A percentile compares a stretch with the other conserved stretches of the same genome.
phyloP scores from a whole-genome alignment of 2,329 filamentous ascomycete species.

The Phaeomoniella chlamydospora region DNA sequence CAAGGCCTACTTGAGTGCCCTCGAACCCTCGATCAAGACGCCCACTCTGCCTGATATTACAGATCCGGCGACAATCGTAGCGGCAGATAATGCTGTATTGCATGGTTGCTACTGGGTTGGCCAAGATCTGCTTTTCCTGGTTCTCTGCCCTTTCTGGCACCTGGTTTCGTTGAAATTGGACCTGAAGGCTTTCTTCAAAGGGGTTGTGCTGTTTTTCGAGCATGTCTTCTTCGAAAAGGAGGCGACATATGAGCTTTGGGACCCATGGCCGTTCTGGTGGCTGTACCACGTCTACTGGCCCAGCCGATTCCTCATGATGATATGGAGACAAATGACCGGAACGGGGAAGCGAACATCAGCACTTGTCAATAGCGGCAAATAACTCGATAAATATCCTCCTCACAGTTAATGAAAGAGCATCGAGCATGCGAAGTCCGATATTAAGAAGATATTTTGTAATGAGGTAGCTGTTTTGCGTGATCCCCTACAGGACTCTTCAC shows the following conservation, averaged over 20 bases:
- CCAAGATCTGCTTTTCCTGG: slow-evolving; percentile 44
- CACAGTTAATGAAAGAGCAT: too few relatives aligned
- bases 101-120: slow-evolving; percentile 49
- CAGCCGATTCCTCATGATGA: slow-evolving; percentile 28
- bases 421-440: too few relatives aligned
- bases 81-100: background rate
- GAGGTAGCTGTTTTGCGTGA: too few relatives aligned
- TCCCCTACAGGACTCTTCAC: too few relatives aligned
- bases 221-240: slow-evolving; percentile 34
- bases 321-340: too few relatives aligned
- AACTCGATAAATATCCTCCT: too few relatives aligned
- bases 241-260: slow-evolving; percentile 32
- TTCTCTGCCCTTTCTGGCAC: slow-evolving; percentile 33
- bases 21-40: slow-evolving; percentile 14
- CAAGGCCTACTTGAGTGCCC: slow-evolving; percentile 36
- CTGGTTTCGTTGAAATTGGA: slow-evolving; percentile 16
- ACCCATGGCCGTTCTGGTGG: slow-evolving; percentile 35
- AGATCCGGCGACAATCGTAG: slow-evolving; percentile 13
- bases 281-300: slow-evolving; percentile 41
- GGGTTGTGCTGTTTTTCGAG: slow-evolving; percentile 17
- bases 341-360: too few relatives aligned
- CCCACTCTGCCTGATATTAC: background rate
- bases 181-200: slow-evolving; percentile 11
- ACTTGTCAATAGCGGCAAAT: too few relatives aligned
- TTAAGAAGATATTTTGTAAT: too few relatives aligned